A percentile compares a stretch with the other conserved stretches of the same genome.
phyloP scores from a whole-genome alignment of 768 basidiomycete genomes.

The Dictyophora rubrovolvata region DNA sequence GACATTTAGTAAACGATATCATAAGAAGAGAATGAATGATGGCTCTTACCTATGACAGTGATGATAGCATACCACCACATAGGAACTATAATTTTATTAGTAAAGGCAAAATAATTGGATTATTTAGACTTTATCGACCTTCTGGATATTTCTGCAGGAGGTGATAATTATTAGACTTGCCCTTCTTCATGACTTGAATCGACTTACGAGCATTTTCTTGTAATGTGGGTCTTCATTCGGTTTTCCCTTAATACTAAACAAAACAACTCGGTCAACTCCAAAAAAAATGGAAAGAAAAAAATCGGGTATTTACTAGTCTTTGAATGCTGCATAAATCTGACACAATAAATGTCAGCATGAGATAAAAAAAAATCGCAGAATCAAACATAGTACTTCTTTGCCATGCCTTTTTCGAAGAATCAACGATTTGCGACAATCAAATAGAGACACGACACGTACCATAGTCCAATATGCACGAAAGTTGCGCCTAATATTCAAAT shows the following conservation, averaged over 20 bases:
- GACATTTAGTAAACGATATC: neutral
- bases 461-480: neutral
- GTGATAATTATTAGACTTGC: neutral
- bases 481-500: neutral
- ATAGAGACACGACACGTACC: neutral
- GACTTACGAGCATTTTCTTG: neutral
- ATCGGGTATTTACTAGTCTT: neutral
- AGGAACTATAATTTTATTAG: neutral
- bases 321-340: neutral
- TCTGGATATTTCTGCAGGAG: neutral
- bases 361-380: neutral
- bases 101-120: neutral
- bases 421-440: neutral
- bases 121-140: neutral
- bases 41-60: neutral
- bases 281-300: neutral
- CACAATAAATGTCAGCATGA: neutral
- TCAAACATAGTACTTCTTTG: neutral
- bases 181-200: neutral
- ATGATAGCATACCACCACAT: conserved; percentile 6
- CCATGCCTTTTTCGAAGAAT: neutral
- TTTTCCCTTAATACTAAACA: neutral
- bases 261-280: neutral
- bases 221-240: conserved; percentile 1
- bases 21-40: neutral